phyloP scores from a whole-genome alignment of 331 rosid genomes.

The Phaseolus coccineus region DNA sequence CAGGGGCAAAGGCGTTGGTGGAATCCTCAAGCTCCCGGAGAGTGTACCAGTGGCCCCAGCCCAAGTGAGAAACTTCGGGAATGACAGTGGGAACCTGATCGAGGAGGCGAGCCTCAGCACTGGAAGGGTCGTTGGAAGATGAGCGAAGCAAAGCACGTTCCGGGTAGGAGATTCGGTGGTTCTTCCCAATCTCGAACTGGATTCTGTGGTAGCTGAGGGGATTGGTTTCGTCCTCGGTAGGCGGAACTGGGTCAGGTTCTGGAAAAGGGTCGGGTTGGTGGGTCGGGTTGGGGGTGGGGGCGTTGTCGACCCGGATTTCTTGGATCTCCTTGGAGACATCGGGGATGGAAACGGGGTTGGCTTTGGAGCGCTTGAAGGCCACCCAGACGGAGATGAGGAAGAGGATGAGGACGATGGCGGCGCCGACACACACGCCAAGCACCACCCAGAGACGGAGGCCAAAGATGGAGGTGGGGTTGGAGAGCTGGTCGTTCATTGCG shows the following conservation, averaged over 20 bases:
- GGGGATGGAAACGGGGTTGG: constrained; percentile 53
- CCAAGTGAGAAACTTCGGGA: constrained; percentile 90
- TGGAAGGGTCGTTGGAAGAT: constrained; percentile 44
- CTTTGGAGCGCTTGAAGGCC: constrained; percentile 65
- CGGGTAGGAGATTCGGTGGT: constrained; percentile 76
- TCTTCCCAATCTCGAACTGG: constrained; percentile 79
- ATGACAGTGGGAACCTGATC: constrained; percentile 63
- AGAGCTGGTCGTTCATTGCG: constrained; percentile 73
- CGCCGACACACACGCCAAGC: constrained; percentile 74
- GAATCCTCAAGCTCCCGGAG: constrained; percentile 84
- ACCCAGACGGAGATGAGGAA: constrained; percentile 73
- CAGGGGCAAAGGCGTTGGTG: constrained; percentile 67
- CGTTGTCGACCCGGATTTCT: constrained; percentile 63
- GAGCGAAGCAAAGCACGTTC: constrained; percentile 60
- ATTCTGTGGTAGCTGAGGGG: constrained; percentile 51
- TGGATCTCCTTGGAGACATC: constrained; percentile 74
- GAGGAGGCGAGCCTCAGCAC: constrained; percentile 44
- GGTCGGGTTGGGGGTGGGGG: constrained; percentile 6
- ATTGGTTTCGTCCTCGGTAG: constrained; percentile 61
- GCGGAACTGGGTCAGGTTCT: constrained; percentile 60
- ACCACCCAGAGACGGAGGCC: constrained; percentile 79
- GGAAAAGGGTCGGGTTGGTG: constrained; percentile 52
- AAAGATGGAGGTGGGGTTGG: constrained; percentile 77
- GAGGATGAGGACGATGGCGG: constrained; percentile 71
- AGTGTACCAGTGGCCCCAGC: constrained; percentile 97